Evolutionary conservation across 2,329 filamentous ascomycete species (phyloP), one percentile per base, ranked within the genome.

Genomic region (Colletotrichum sp.): DNA sequence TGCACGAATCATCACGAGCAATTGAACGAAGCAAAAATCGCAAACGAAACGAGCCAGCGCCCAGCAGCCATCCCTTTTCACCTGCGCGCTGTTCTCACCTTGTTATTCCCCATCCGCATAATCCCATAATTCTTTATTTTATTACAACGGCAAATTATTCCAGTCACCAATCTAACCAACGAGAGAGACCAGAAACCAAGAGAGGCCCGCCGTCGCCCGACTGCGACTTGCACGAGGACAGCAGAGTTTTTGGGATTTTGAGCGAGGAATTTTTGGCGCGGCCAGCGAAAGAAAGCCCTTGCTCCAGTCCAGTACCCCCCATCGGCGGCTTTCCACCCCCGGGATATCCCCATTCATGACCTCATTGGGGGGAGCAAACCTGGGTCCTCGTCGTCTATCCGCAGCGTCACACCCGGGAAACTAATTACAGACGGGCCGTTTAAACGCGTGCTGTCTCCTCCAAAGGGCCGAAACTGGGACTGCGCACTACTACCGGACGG

Each of bases 341-440:
- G 39, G 69, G 57, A 72, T 57, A 62, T 64, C 70, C 59, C 73
- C 59, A 76, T 76, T 67, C 60, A 76, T 76, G 75, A 76, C 75
- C 75, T 76, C 75, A 76, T 76, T 76, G 75, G 75, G 32, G 62
- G 44, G 44, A 64, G 36, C 63, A 34, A 70, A 49, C 62, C 72
- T 75, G 73, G 73, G 63, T 73, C 63, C 39, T 68, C 57, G 49
- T 76, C 70, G 69, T 76, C 70, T 64, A 55, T 68, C 60, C 75
- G 60, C 75, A 76, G 75, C 71, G 66, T 76, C 75, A 76, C 75
- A 75, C 75, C 71, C 57, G 64, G 70, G 44, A 76, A 69, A 71
- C 75, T 67, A 71, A 76, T 76, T 71, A 75, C 75, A 76, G 71
- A 75, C 75, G 75, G 71, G 66, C 75, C 75, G 75, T 76, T 76